Percentiles rank a stretch among this genome's conserved stretches.
phyloP scores from a whole-genome alignment of 2,329 filamentous ascomycete species.

The Metarhizium robertsii region DNA sequence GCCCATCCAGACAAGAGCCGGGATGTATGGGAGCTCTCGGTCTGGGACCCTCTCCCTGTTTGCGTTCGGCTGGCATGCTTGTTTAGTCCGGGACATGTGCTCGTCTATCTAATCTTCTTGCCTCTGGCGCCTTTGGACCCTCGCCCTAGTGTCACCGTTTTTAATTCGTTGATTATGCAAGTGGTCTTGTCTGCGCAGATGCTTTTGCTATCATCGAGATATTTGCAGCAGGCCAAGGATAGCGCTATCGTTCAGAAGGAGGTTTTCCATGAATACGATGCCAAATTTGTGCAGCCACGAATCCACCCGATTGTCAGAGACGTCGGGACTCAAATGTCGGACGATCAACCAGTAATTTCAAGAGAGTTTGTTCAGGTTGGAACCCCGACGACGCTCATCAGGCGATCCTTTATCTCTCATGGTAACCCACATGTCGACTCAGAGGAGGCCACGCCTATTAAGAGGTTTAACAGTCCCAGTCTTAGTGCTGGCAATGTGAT shows the following conservation, averaged over 20 bases:
- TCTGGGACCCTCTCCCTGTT: conserved; percentile 89
- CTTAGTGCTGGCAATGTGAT: conserved; percentile 19
- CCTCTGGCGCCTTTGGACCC: conserved; percentile 68
- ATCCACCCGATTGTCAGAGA: conserved; percentile 70
- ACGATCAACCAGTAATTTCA: conserved; percentile 30
- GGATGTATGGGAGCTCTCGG: conserved; percentile 88
- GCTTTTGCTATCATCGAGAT: conserved; percentile 61
- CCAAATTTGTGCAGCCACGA: conserved; percentile 85
- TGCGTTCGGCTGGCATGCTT: conserved; percentile 75
- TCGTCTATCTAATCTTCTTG: conserved; percentile 82
- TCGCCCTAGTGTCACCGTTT: conserved; percentile 74
- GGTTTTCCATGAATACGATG: conserved; percentile 91
- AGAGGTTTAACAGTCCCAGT: conserved; percentile 3
- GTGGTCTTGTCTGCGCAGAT: conserved; percentile 69
- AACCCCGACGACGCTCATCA: conserved; percentile 53
- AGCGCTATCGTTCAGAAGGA: conserved; percentile 77
- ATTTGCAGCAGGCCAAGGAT: conserved; percentile 80
- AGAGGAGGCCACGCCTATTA: conserved; percentile 33
- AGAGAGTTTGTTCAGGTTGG: conserved; percentile 38
- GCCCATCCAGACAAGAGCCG: conserved; percentile 72
- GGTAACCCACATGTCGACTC: conserved; percentile 74
- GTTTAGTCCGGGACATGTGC: conserved; percentile 88
- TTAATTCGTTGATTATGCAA: conserved; percentile 72
- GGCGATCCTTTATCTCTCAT: conserved; percentile 69
- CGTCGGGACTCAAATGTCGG: conserved; percentile 71